Conservation (phyloP, 2,329 filamentous ascomycete species). For the Fusarium xylarioides region DNA sequence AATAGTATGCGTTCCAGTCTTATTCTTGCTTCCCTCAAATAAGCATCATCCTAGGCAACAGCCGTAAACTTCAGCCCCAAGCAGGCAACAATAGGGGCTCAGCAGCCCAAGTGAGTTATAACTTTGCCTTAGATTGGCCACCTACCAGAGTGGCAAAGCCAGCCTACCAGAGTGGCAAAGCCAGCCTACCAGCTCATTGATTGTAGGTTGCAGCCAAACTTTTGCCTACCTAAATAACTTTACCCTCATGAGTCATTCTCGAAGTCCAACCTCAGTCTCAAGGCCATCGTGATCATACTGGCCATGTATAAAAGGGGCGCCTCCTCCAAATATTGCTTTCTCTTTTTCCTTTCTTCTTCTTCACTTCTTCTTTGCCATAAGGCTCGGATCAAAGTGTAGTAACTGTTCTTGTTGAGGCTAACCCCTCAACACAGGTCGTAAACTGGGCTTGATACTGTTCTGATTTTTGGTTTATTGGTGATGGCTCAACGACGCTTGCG, state of each 20-base stretch:
- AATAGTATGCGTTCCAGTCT: not conserved
- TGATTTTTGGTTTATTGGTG: conserved; percentile 36
- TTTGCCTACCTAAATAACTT: not conserved
- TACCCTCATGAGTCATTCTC: not conserved
- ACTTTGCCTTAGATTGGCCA: not conserved
- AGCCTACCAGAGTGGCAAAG: not conserved
- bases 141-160: not conserved
- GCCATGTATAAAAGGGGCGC: conserved; percentile 14
- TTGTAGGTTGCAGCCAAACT: not conserved
- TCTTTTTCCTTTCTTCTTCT: conserved; percentile 22
- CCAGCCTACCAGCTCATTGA: not conserved
- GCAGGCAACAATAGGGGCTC: conserved; percentile 5
- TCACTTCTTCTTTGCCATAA: conserved; percentile 36
- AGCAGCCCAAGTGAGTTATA: not conserved
- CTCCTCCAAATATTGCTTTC: not conserved
- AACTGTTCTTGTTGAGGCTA: conserved; percentile 43
- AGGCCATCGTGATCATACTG: not conserved
- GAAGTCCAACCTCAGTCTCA: conserved; percentile 2
- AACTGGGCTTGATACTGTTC: not conserved
- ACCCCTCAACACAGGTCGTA: conserved; percentile 29
- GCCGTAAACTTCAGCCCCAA: not conserved
- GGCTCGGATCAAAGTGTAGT: conserved; percentile 43
- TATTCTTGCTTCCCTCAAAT: not conserved
- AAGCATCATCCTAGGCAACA: conserved; percentile 3
- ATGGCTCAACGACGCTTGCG: conserved; percentile 28